Evolutionary conservation across 768 basidiomycete species (phyloP).

Genomic region (Hygrophorus russula): DNA sequence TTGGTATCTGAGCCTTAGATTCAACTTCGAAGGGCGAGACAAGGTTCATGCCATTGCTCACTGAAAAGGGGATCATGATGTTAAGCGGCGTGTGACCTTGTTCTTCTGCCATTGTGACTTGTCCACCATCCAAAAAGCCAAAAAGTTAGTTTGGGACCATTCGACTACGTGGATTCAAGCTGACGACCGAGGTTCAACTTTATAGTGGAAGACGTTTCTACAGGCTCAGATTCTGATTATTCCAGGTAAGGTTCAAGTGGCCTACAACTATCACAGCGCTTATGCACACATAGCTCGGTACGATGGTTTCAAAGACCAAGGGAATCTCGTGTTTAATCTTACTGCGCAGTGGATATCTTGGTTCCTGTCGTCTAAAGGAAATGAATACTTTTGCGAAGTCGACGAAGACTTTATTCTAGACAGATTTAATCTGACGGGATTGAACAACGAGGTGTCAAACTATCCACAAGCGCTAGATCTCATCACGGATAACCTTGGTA

Average conservation of each 20-base stretch:
- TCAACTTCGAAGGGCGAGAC: background rate
- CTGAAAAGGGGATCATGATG: background rate
- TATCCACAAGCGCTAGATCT: conserved; percentile 91
- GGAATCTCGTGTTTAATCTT: background rate
- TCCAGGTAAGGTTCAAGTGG: conserved; percentile 56
- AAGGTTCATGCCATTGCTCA: background rate
- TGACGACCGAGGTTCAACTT: conserved; percentile 6
- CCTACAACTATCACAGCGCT: conserved; percentile 6
- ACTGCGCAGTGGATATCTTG: conserved; percentile 83
- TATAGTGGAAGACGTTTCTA: conserved; percentile 76
- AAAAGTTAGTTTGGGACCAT: conserved; percentile 1
- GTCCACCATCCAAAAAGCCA: too few relatives aligned
- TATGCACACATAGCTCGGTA: conserved; percentile 25
- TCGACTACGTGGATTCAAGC: background rate
- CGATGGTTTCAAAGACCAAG: conserved; percentile 6
- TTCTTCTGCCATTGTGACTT: background rate
- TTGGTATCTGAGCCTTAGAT: background rate
- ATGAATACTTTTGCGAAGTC: conserved; percentile 99
- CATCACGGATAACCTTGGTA: conserved; percentile 92
- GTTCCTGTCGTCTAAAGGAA: conserved; percentile 95
- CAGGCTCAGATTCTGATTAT: conserved; percentile 92
- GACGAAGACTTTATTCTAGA: conserved; percentile 99
- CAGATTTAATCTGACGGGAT: conserved; percentile 94
- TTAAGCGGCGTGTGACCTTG: background rate
- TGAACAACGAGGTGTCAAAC: conserved; percentile 93